phyloP scores from a whole-genome alignment of 176 grass and related monocot genomes.

The Elymus sibiricus region DNA sequence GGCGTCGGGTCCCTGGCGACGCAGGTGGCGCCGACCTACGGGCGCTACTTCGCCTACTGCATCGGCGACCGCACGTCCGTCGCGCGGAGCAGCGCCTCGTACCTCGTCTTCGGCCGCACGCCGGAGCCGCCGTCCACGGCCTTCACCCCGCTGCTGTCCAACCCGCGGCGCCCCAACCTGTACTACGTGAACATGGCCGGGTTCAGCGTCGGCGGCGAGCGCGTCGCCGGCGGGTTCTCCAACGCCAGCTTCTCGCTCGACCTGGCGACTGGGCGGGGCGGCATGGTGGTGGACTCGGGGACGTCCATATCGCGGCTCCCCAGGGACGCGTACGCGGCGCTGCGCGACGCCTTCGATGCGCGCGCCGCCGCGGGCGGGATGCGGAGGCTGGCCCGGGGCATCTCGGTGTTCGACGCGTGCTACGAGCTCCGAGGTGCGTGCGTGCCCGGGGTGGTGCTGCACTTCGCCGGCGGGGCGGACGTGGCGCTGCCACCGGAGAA shows the following conservation, averaged over 20 bases:
- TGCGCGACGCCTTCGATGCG: constrained; percentile 59
- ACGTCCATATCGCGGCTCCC: constrained; percentile 53
- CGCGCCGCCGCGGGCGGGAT: constrained; percentile 28
- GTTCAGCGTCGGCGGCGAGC: constrained; percentile 51
- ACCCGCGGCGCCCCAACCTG: constrained; percentile 39
- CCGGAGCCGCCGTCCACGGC: constrained; percentile 21
- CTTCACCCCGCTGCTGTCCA: constrained; percentile 59
- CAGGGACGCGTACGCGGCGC: constrained; percentile 23
- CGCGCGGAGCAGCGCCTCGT: constrained; percentile 20
- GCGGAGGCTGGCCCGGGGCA: background rate
- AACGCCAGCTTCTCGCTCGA: constrained; percentile 45
- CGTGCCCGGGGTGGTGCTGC: constrained; percentile 43
- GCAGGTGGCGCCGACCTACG: constrained; percentile 48
- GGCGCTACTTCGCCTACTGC: constrained; percentile 67
- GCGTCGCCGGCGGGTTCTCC: constrained; percentile 18
- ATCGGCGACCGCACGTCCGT: constrained; percentile 48
- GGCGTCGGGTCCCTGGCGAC: constrained; percentile 54
- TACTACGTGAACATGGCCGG: constrained; percentile 69
- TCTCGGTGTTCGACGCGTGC: constrained; percentile 74
- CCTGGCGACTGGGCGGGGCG: constrained; percentile 48
- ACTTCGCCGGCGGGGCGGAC: constrained; percentile 55
- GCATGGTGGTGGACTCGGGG: constrained; percentile 73
- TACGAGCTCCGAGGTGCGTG: constrained; percentile 46
- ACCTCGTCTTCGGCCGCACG: constrained; percentile 58
- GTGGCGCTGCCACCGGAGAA: constrained; percentile 55